Conservation (phyloP, 768 basidiomycete species). For the Lactarius evosmus region DNA sequence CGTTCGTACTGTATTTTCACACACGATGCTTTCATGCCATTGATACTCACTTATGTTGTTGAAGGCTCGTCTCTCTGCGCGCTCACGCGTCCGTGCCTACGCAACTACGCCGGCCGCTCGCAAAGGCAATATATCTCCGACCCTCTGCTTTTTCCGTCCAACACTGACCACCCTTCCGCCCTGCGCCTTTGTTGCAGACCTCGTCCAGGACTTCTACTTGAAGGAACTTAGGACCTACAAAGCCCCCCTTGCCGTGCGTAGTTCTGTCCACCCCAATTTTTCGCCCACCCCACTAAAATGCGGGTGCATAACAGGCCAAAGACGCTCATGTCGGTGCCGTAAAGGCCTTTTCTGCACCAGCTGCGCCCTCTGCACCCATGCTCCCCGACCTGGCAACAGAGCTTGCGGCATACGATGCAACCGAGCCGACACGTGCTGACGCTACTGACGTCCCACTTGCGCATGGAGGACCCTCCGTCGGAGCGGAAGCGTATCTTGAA, state of each 20-base stretch:
- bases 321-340: conserved; percentile 88
- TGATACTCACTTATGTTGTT: not conserved
- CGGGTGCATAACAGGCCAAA: conserved; percentile 55
- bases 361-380: conserved; percentile 67
- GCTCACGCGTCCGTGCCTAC: conserved; percentile 47
- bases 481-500: conserved; percentile 42
- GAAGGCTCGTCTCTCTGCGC: conserved; percentile 53
- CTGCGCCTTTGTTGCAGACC: conserved; percentile 49
- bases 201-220: conserved; percentile 90
- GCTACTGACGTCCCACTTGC: not conserved
- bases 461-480: conserved; percentile 30
- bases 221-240: conserved; percentile 90
- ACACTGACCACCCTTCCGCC: not conserved
- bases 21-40: conserved; percentile 12
- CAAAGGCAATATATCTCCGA: conserved; percentile 52
- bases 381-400: conserved; percentile 90
- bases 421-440: conserved; percentile 52
- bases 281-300: conserved; percentile 7
- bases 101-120: conserved; percentile 57
- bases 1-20: conserved; percentile 18
- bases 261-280: not conserved
- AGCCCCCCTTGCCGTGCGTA: conserved; percentile 65
- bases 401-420: conserved; percentile 78
- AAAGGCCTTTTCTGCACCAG: conserved; percentile 74
- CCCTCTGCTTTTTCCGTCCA: conserved; percentile 9